These are phyloP conservation scores for Plantago major DNA, from an alignment of 257 asterid genomes.

Conservation along the genomic window DNA sequence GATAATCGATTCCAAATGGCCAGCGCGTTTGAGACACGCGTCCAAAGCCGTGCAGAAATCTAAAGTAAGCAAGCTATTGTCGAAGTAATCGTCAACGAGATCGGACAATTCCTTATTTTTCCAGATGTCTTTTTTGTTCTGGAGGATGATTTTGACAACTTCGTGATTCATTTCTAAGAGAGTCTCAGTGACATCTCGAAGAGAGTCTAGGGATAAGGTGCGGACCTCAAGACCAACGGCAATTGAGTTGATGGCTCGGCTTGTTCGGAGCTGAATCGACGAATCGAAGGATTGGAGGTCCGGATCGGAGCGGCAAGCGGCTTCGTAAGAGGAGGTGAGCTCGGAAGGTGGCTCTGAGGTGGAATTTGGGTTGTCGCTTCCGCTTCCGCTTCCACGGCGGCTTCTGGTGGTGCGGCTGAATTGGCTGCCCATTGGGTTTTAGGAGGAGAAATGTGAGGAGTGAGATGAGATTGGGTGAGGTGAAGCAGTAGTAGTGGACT, in stretches of 20 bases:
- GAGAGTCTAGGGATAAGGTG: slow-evolving; percentile 76
- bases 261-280: slow-evolving; percentile 54
- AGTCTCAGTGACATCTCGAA: slow-evolving; percentile 63
- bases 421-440: slow-evolving; percentile 52
- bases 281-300: slow-evolving; percentile 64
- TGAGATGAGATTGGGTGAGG: slow-evolving; percentile 12
- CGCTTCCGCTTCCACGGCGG: too few species aligned
- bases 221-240: slow-evolving; percentile 61
- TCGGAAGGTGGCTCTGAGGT: slow-evolving; percentile 17
- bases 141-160: slow-evolving; percentile 59
- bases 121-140: slow-evolving; percentile 66
- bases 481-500: not conserved
- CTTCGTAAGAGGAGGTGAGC: slow-evolving; percentile 67
- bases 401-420: slow-evolving; percentile 35
- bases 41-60: slow-evolving; percentile 81
- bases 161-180: slow-evolving; percentile 75
- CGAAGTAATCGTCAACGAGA: slow-evolving; percentile 82
- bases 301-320: slow-evolving; percentile 82
- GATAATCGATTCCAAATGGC: slow-evolving; percentile 57
- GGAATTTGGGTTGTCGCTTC: slow-evolving; percentile 20
- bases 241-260: slow-evolving; percentile 74
- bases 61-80: slow-evolving; percentile 60
- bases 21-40: slow-evolving; percentile 58
- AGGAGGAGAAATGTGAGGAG: not conserved
- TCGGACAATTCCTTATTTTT: slow-evolving; percentile 54